These are phyloP conservation scores for Petunia secreta DNA, from an alignment of 257 asterid genomes.

Conservation along the genomic window DNA sequence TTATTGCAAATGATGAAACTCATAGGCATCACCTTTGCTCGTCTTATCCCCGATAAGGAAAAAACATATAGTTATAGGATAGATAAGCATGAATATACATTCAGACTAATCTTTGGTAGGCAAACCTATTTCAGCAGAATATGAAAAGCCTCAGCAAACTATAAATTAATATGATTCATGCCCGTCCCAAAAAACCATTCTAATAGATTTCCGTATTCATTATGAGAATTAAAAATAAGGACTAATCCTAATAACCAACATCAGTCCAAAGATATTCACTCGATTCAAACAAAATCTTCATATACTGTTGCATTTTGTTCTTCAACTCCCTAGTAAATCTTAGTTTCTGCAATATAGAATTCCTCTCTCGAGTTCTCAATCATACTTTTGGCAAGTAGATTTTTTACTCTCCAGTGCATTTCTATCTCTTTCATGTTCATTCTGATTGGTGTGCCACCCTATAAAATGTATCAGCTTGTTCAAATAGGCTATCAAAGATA, in stretches of 20 bases:
- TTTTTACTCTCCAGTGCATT: neutral
- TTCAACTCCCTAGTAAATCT: neutral
- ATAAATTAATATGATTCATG: too few species aligned
- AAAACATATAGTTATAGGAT: neutral
- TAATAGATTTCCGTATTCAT: neutral
- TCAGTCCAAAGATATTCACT: neutral
- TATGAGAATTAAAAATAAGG: neutral
- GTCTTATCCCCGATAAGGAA: neutral
- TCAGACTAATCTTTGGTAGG: neutral
- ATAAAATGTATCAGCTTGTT: neutral
- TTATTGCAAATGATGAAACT: neutral
- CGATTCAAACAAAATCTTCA: neutral
- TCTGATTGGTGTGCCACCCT: neutral
- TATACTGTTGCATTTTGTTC: neutral
- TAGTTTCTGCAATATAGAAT: neutral
- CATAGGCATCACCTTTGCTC: neutral
- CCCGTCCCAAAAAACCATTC: neutral
- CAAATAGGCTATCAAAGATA: too few species aligned
- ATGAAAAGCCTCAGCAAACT: neutral
- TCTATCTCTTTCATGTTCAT: neutral
- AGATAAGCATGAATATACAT: neutral
- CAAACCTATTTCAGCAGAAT: neutral
- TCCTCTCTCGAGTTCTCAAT: neutral
- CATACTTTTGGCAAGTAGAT: neutral
- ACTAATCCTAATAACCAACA: neutral